Evolutionary conservation across 352 stramenopile genomes (phyloP).

Genomic region (Blastocystis sp.): DNA sequence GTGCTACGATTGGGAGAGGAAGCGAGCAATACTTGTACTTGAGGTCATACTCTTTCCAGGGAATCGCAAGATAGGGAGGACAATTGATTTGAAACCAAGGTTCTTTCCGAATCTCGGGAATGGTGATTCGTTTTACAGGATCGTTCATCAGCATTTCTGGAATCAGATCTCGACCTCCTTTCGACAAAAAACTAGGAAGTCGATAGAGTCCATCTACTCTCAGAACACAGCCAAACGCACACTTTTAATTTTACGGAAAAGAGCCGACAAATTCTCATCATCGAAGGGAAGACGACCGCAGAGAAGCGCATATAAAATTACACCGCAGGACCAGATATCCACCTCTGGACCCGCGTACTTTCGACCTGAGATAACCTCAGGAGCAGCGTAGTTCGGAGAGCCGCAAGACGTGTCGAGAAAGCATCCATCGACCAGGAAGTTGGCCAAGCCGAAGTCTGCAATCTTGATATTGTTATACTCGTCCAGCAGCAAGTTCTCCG

Average conservation of each 20-base stretch:
- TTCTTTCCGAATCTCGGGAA: slow-evolving; percentile 92
- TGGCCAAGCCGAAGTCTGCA: slow-evolving; percentile 97
- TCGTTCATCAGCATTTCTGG: slow-evolving; percentile 96
- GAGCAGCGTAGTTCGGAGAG: slow-evolving; percentile 96
- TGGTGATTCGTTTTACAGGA: slow-evolving; percentile 97
- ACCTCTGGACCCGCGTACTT: slow-evolving; percentile 96
- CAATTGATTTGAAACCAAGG: slow-evolving; percentile 96
- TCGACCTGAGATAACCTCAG: slow-evolving; percentile 89
- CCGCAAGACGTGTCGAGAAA: slow-evolving; percentile 94
- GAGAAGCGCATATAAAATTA: slow-evolving; percentile 96
- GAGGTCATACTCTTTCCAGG: slow-evolving; percentile 65
- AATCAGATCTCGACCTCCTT: slow-evolving; percentile 91
- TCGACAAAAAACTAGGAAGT: slow-evolving; percentile 88
- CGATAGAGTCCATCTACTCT: slow-evolving; percentile 81
- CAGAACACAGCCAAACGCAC: slow-evolving; percentile 53
- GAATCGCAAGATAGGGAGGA: slow-evolving; percentile 86
- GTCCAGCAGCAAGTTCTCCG: slow-evolving; percentile 92
- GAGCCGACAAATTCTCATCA: slow-evolving; percentile 93
- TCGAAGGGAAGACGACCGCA: slow-evolving; percentile 93
- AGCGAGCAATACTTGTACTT: background rate
- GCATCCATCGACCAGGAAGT: slow-evolving; percentile 94
- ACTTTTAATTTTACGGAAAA: slow-evolving; percentile 97
- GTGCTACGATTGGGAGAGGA: background rate
- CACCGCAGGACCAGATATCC: slow-evolving; percentile 96
- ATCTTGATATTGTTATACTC: slow-evolving; percentile 99